phyloP scores from a whole-genome alignment of 352 stramenopile genomes.

The Globisporangium parvum region DNA sequence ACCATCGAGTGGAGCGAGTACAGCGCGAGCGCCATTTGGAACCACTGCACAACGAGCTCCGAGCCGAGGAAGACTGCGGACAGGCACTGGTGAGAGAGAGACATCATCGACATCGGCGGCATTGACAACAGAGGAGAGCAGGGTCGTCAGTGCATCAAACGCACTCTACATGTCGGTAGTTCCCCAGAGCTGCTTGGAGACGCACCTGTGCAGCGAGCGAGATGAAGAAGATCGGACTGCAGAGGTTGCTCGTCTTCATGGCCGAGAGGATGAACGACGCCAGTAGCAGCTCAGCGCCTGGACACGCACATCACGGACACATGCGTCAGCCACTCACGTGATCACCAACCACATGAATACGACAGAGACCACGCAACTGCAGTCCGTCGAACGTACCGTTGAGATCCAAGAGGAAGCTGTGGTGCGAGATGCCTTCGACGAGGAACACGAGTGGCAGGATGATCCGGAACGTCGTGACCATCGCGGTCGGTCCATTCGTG shows the following conservation, averaged over 20 bases:
- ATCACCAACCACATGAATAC: no score
- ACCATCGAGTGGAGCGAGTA: constrained; percentile 82
- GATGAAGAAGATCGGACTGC: constrained; percentile 78
- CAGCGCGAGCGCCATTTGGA: constrained; percentile 74
- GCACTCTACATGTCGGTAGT: neutral
- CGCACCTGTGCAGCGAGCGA: constrained; percentile 71
- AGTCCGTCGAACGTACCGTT: constrained; percentile 43
- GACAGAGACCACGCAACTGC: neutral
- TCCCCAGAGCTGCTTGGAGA: neutral
- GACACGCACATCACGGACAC: constrained; percentile 1
- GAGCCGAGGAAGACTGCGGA: constrained; percentile 79
- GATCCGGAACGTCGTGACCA: constrained; percentile 83
- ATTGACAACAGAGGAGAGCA: no score
- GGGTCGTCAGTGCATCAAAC: no score
- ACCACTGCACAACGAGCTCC: constrained; percentile 79
- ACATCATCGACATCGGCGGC: neutral
- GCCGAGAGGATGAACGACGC: constrained; percentile 84
- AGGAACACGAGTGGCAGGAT: constrained; percentile 82
- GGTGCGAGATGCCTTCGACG: constrained; percentile 82
- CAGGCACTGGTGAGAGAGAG: constrained; percentile 36
- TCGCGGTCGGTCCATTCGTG: constrained; percentile 72
- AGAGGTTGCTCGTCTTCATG: constrained; percentile 82
- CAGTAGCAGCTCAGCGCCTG: constrained; percentile 75
- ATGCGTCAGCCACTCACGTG: neutral
- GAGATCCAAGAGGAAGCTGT: constrained; percentile 87